These are phyloP conservation scores for Sporothrix schenckii DNA, from an alignment of 2,329 filamentous ascomycete species.

Conservation along the genomic window DNA sequence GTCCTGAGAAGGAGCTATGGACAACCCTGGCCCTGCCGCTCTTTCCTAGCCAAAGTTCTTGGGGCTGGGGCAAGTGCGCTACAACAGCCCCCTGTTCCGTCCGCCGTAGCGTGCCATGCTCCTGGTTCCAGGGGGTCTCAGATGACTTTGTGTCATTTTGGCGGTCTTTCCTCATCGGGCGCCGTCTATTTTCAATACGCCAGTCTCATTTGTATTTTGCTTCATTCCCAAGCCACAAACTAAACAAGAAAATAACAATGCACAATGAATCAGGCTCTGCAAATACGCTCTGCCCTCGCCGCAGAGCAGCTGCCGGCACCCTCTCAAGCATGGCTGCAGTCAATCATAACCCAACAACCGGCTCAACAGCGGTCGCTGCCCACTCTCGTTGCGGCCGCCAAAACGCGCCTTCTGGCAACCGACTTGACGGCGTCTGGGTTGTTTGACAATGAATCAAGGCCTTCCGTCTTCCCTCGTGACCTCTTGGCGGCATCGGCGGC, in stretches of 20 bases:
- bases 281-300: conserved; percentile 57
- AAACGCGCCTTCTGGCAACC: conserved; percentile 75
- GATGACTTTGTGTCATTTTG: conserved; percentile 29
- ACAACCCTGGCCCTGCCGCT: neutral
- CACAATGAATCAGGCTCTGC: conserved; percentile 47
- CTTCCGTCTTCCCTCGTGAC: conserved; percentile 54
- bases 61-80: neutral
- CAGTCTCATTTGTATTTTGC: neutral
- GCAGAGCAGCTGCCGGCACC: conserved; percentile 58
- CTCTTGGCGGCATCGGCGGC: conserved; percentile 39
- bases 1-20: conserved; percentile 4
- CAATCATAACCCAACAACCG: conserved; percentile 56
- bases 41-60: neutral
- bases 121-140: conserved; percentile 1
- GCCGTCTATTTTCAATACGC: neutral
- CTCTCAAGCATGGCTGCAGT: conserved; percentile 63
- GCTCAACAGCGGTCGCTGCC: conserved; percentile 55
- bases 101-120: neutral
- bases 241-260: too few species aligned
- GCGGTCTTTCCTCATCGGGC: neutral
- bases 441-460: conserved; percentile 46
- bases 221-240: neutral
- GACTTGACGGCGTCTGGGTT: conserved; percentile 69
- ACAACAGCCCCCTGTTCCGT: neutral
- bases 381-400: conserved; percentile 75